Base-by-base conservation (phyloP, 441 rosid genomes). In the Croton laevigatus region DNA sequence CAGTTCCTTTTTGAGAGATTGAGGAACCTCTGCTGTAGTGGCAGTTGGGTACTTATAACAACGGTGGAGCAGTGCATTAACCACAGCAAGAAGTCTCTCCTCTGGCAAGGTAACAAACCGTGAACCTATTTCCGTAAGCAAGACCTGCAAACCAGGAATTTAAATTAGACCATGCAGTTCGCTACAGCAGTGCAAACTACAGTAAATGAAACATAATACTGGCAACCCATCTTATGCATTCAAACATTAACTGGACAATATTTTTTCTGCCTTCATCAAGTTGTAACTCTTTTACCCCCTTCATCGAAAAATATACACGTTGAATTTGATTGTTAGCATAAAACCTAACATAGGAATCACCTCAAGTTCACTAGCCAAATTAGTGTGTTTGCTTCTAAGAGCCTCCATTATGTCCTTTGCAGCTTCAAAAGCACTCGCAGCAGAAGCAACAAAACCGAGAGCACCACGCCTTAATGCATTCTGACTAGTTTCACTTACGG, bases 371-470 rank as follows among this genome's bases (percentile, higher is more conserved):
- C 91, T 73, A 55, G 99, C 99, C 86, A 96, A 82, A 83, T 96
- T 96, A 72, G 85, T 78, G 74, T 96, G 98, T 86, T 93, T 93
- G 91, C 94, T 91, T 85, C 98, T 87, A 57, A 96, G 89, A 67
- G 96, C 78, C 86, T 93, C 99, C 98, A 93, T 96, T 71, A 96
- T 88, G 80, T 96, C 98, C 81, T 91, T 93, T n/a, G 98, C 99
- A 67, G 98, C 89, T 70, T 93, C 97, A 85, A 93, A 96, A 75
- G 98, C 98, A 82, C 85, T 81, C 57, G 86, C 87, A 78, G 97
- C 95, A 82, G 92, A 87, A 69, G 91, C 90, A 65, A 83, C 93
- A 80, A 86, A 58, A 65, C 87, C 87, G 42, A 82, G 71, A 45
- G 91, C 82, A 79, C 88, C 90, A 79, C 87, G 94, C 78, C 94